Percentiles rank a stretch among this genome's conserved stretches.
These are phyloP conservation scores for Sphaerostilbella broomeana DNA, from an alignment of 2,329 filamentous ascomycete species.

Conservation along the genomic window DNA sequence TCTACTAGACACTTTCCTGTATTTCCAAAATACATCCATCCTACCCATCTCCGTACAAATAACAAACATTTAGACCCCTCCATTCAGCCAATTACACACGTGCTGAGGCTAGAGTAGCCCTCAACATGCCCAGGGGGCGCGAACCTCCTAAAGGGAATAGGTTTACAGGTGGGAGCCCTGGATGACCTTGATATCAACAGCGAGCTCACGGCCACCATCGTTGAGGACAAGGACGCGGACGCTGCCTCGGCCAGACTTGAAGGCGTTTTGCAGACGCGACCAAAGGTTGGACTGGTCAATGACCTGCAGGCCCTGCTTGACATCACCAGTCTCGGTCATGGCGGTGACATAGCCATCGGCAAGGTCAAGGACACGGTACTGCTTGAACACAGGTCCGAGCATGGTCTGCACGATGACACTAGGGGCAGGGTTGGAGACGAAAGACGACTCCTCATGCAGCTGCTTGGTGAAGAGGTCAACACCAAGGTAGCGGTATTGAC, in stretches of 20 bases:
- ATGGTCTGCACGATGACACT: slow-evolving; percentile 99
- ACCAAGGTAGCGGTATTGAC: slow-evolving; percentile 99
- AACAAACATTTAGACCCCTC: slow-evolving; percentile 15
- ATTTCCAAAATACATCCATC: slow-evolving; percentile 27
- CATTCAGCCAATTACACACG: slow-evolving; percentile 8
- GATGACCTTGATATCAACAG: slow-evolving; percentile 98
- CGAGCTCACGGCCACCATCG: slow-evolving; percentile 87
- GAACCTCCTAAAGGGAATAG: slow-evolving; percentile 2
- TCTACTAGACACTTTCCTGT: slow-evolving; percentile 35
- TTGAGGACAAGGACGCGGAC: slow-evolving; percentile 94
- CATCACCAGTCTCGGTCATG: slow-evolving; percentile 98
- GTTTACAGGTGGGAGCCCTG: slow-evolving; percentile 65
- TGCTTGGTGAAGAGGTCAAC: slow-evolving; percentile 99
- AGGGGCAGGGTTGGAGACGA: slow-evolving; percentile 93
- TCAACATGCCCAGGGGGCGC: slow-evolving; percentile 8
- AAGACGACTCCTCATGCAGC: slow-evolving; percentile 96
- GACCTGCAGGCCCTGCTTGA: slow-evolving; percentile 92
- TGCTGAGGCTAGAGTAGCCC: slow-evolving; percentile 8
- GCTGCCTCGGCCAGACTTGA: slow-evolving; percentile 85
- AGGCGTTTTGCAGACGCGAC: slow-evolving; percentile 71
- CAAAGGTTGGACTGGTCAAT: slow-evolving; percentile 92
- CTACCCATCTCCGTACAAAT: slow-evolving; percentile 27
- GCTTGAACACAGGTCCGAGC: slow-evolving; percentile 99
- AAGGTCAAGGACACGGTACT: slow-evolving; percentile 98
- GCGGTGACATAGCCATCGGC: slow-evolving; percentile 80